phyloP scores from a whole-genome alignment of 2,329 filamentous ascomycete species.

The Grosmannia huntii region DNA sequence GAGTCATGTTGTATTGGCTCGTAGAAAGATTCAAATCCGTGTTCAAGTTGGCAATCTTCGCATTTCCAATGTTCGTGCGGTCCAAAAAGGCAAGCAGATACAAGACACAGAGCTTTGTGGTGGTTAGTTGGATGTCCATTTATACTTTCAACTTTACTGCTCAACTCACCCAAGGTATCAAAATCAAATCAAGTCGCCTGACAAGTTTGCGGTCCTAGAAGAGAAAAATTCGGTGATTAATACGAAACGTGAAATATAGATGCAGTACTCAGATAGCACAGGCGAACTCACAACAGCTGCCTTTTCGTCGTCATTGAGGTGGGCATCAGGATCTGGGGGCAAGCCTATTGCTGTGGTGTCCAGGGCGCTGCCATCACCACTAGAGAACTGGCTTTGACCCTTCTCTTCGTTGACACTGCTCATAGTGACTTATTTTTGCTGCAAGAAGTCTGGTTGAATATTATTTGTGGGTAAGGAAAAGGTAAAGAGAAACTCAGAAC shows the following conservation, averaged over 20 bases:
- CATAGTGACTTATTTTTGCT: not conserved
- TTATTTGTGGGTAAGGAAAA: not conserved
- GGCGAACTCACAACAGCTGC: constrained; percentile 16
- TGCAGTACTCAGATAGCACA: not conserved
- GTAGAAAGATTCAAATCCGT: constrained; percentile 48
- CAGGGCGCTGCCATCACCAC: not conserved
- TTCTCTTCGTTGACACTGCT: constrained; percentile 13
- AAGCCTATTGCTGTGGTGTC: constrained; percentile 5
- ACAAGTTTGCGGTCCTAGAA: constrained; percentile 21
- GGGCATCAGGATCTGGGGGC: constrained; percentile 20
- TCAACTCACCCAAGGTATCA: constrained; percentile 23
- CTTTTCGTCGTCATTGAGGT: constrained; percentile 17
- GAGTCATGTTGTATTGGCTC: constrained; percentile 56
- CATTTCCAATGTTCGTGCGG: constrained; percentile 66
- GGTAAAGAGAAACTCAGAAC: not conserved
- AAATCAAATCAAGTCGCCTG: constrained; percentile 19
- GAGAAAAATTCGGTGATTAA: too few relatives aligned
- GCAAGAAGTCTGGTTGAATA: not conserved
- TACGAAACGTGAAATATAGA: not conserved
- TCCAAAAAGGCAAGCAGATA: constrained; percentile 66
- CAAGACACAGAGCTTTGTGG: constrained; percentile 45
- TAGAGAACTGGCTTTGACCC: constrained; percentile 5
- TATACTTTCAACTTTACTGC: too few relatives aligned
- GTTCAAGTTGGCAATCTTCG: constrained; percentile 42
- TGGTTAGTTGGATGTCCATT: not conserved